Evolutionary conservation across 805 yeast species (phyloP), one percentile per base, ranked within the genome.

Genomic region (Cyberlindnera euphorbiiphila): DNA sequence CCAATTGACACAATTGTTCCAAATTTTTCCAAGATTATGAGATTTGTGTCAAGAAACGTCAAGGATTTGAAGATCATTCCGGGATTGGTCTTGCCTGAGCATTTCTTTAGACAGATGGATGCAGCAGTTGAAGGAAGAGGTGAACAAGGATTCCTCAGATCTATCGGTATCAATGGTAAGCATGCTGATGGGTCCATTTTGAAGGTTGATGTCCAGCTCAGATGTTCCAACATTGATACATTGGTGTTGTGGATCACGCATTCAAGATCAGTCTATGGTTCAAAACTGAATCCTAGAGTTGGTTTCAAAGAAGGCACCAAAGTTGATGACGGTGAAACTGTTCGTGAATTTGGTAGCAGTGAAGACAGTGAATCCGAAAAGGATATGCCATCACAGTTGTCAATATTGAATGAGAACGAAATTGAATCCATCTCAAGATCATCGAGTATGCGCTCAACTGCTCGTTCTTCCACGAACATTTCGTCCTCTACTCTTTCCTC

Each of bases 31-130:
- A 58, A 61, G 12, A 52, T 66, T 6, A 55, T 69, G 34, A 45
- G 51, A 5, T 57, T 50, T 28, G 57, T 65, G 15, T 34, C 35
- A 12, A 42, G 34, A 6, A 64, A 69, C 22, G 65, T 66, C 46
- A 66, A 71, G 19, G 52, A 61, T 14, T 43, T 74, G 43, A 60
- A 56, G 39, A 53, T 69, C 12, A 45, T 61, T 22, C 75, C 82
- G 0, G 96, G 96, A 1, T 61, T 85, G 34, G 96, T 89, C 0
- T 64, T 89, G 10, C 95, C 97, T 0, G 98, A 89, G 59, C 96
- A 88, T 60, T 82, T 84, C 56, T 88, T 91, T 63, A 72, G 97
- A 45, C 78, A 80, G 47, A 69, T 77, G 65, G 71, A 37, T 47
- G 63, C 42, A 41, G 43, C 41, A 40, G 45, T 42, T 24, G 47